Base-by-base conservation (phyloP, 2,329 filamentous ascomycete species). In the Chlorencoelia australis region DNA sequence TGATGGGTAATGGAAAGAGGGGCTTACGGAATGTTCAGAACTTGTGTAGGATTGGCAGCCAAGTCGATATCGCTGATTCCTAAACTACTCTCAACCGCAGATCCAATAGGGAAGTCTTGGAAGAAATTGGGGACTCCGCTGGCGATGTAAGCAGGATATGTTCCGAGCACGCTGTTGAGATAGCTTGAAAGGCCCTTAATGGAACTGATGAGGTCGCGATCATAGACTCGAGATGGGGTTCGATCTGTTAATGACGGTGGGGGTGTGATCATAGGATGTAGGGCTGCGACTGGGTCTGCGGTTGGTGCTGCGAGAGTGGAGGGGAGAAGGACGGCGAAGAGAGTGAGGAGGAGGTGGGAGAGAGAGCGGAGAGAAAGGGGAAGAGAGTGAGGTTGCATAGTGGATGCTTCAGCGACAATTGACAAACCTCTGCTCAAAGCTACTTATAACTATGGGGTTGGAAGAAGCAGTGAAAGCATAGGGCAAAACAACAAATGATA, bases 121-220 rank as follows among this genome's bases (percentile, higher is more conserved):
- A 81, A 82, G 61, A 71, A 84, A 39, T 81, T 69, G 2, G 79
- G 74, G 1, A 85, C 66, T 15, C 76, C 77, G 2, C 71, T 75
- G 2, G 71, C 69, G 25, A 80, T 66, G 41, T 73, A 79, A 9
- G 68, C 71, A 9, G 75, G 73, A 22, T 77, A 62, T 16, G 65
- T 64, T 25, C 71, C 73, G 2, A 80, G 52, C 5, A 72, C 57
- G 35, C 73, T 61, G 27, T 65, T 58, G 36, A 70, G 57, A 41
- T 75, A 66, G 42, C 68, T 67, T 20, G 56, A 59, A 5, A 71
- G 54, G 30, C 73, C 60, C 35, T 65, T 59, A 42, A 70, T 61
- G 22, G 48, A 47, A 43, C 68, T 67, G 29, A 64, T 62, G 7
- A 73, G 58, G 37, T 69, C 59, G 21, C 56, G 45, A 20, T 61